Evolutionary conservation across 371 early-diverging fungal species (phyloP).

Genomic region (Smittium culicis): DNA sequence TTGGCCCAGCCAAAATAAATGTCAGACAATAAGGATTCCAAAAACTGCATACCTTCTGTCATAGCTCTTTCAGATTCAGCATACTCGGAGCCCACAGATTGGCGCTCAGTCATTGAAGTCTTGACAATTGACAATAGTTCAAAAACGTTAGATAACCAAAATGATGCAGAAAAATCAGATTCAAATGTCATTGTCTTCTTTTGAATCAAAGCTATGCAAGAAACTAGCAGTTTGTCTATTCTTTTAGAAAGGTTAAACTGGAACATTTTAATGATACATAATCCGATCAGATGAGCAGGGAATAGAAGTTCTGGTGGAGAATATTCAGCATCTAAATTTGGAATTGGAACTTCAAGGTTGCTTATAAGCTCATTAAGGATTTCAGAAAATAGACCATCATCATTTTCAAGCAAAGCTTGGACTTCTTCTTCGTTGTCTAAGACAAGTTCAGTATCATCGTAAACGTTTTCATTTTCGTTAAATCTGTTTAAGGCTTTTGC

Average conservation of each 20-base stretch:
- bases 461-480: background rate
- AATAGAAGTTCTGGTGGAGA: conserved; percentile 72
- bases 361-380: conserved; percentile 74
- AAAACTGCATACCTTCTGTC: conserved; percentile 33
- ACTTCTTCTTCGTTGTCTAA: conserved; percentile 31
- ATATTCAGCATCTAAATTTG: conserved; percentile 63
- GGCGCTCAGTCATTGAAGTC: conserved; percentile 35
- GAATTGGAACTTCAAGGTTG: conserved; percentile 72
- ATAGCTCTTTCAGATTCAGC: conserved; percentile 35
- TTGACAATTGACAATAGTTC: conserved; percentile 62
- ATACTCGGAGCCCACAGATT: conserved; percentile 28
- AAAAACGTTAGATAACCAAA: conserved; percentile 90
- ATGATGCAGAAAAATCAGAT: conserved; percentile 54
- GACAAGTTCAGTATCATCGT: conserved; percentile 9
- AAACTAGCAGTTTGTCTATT: conserved; percentile 64
- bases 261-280: conserved; percentile 75
- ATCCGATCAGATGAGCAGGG: conserved; percentile 84
- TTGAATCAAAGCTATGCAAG: conserved; percentile 75
- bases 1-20: conserved; percentile 78
- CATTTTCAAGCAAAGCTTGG: conserved; percentile 42
- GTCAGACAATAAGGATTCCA: conserved; percentile 44
- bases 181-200: conserved; percentile 54
- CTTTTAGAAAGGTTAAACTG: conserved; percentile 62
- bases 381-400: conserved; percentile 70
- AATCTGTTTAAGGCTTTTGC: background rate